Base-by-base conservation (phyloP, 78 protist genomes). In the Guillardia theta region DNA sequence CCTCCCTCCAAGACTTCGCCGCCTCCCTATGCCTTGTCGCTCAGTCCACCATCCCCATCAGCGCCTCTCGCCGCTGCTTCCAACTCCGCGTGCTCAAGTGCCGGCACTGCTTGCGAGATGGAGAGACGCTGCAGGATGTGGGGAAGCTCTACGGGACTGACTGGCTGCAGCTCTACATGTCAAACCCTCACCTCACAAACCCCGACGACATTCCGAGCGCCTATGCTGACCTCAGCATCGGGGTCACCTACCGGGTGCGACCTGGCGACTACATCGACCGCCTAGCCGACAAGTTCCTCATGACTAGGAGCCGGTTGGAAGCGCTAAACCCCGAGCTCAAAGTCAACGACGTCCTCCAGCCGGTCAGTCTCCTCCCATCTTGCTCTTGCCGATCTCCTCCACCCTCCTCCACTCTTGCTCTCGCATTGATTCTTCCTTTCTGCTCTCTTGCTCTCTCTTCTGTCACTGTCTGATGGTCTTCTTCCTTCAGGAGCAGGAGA, bases 141-240 rank as follows among this genome's bases (percentile, higher is more conserved):
- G 87, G 87, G 45, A 37, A 24, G 39, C 4, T 37, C 41, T 70
- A 37, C 87, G 87, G 87, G 45, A 43, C 37, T 37, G 87, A 70
- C 41, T 70, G 87, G 87, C 87, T 70, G 87, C 87, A 70, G 87
- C n/a, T 70, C 41, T 70, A 70, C 87, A 37, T 70, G 39, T 37
- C 87, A 3, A 70, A 70, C 87, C 87, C 87, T 37, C 87, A 36
- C 87, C 0, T 70, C 87, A 70, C 0, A 1, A 24, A 27, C 87
- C 87, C 87, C 4, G 87, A 70, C 87, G 22, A 27, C 87, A 36
- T 70, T 27, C 87, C 22, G 41, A 37, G 47, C 44, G 22, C n/a
- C 39, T 8, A 58, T 6, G 1, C 39, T 3, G 39, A 27, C 70
- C 21, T 58, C 70, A 58, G 27, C 70, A 24, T 58, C 70, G 70